A percentile compares a stretch with the other conserved stretches of the same genome.
phyloP scores from a whole-genome alignment of 2,329 filamentous ascomycete genomes.

The Pseudogymnoascus sp. region DNA sequence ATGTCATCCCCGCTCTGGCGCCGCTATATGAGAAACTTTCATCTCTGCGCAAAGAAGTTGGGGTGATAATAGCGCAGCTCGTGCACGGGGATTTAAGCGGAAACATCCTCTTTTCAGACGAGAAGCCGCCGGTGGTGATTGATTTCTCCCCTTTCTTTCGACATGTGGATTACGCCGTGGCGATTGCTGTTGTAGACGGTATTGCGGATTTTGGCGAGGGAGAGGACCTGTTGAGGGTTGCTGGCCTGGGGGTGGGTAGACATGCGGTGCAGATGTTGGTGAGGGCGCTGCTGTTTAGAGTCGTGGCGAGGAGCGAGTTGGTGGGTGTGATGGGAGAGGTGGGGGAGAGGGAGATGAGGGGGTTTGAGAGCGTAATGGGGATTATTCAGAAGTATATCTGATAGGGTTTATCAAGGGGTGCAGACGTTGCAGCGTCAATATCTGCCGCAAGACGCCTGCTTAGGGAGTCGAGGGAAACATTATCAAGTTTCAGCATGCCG shows the following conservation, averaged over 20 bases:
- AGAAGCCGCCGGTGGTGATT: not conserved
- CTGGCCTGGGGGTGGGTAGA: not conserved
- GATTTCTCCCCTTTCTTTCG: not conserved
- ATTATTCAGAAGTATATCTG: no score
- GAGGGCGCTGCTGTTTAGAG: no score
- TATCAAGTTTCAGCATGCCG: no score
- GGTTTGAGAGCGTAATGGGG: no score
- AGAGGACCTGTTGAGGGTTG: not conserved
- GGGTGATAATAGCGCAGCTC: not conserved
- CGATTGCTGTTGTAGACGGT: not conserved
- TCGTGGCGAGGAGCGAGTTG: no score
- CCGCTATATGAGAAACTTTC: not conserved
- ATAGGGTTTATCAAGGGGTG: no score
- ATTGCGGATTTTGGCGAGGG: not conserved
- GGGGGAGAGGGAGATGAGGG: slow-evolving; percentile 3
- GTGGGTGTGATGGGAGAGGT: slow-evolving; percentile 29
- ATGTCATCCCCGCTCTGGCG: no score
- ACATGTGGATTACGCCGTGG: not conserved
- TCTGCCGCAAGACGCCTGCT: no score
- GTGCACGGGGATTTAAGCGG: slow-evolving; percentile 1
- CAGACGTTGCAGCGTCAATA: no score
- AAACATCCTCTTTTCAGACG: not conserved
- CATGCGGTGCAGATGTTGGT: not conserved
- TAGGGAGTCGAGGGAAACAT: no score
- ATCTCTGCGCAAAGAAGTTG: not conserved